These are phyloP conservation scores for Vitellaria paradoxa DNA, from an alignment of 179 eudicot genomes.

Conservation along the genomic window DNA sequence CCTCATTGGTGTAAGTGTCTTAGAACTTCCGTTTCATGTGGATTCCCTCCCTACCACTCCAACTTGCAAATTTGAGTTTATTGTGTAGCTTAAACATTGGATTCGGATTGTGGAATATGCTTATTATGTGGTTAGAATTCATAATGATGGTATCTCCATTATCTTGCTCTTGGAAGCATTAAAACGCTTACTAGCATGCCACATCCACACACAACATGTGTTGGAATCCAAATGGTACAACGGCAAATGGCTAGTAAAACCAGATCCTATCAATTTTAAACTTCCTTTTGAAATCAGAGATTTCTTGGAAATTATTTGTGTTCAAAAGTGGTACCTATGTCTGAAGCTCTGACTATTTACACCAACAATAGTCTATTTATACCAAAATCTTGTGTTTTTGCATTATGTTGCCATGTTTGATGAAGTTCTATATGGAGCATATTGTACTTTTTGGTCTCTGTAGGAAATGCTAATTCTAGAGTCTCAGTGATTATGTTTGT, in stretches of 20 bases:
- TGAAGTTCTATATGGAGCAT: neutral
- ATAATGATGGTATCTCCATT: neutral
- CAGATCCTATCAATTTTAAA: too few species aligned
- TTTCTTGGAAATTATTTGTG: neutral
- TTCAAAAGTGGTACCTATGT: neutral
- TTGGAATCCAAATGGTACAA: too few species aligned
- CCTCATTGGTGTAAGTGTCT: constrained; percentile 74
- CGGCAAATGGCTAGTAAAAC: too few species aligned
- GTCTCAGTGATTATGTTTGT: neutral
- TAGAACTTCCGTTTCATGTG: neutral
- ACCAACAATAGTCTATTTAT: neutral
- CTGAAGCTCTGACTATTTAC: neutral
- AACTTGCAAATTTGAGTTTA: too few species aligned
- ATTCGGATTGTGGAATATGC: neutral
- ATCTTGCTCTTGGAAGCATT: neutral
- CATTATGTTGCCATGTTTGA: neutral
- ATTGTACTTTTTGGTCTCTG: neutral
- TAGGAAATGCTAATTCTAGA: neutral
- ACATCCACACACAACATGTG: neutral
- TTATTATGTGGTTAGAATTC: neutral
- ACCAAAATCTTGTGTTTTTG: neutral
- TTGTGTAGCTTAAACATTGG: neutral
- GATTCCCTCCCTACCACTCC: neutral
- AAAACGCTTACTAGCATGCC: neutral
- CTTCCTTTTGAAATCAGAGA: neutral